Percentiles rank a stretch among this genome's conserved stretches.
These are phyloP conservation scores for Populus tomentosa DNA, from an alignment of 441 rosid species.

Conservation along the genomic window DNA sequence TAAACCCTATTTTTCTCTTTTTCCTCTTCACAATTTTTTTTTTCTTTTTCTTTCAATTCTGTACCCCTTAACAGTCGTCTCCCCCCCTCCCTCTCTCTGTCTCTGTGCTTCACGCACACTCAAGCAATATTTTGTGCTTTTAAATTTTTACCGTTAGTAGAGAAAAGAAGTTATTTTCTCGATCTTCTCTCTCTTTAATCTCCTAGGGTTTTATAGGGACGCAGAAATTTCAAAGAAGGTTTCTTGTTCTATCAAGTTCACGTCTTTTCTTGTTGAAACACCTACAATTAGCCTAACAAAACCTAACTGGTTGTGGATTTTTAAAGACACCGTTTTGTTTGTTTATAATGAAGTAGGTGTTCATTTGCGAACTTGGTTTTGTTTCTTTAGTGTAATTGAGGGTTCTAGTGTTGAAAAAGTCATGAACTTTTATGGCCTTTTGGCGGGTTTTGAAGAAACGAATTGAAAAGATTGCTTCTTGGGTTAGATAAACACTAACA, in stretches of 20 bases:
- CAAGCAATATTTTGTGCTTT: neutral
- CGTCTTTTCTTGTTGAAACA: neutral
- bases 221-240: neutral
- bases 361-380: neutral
- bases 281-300: neutral
- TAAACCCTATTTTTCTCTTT: neutral
- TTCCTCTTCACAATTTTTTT: neutral
- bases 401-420: constrained; percentile 10
- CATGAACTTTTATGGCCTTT: constrained; percentile 17
- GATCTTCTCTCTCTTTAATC: neutral
- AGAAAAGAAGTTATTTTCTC: neutral
- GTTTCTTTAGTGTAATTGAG: constrained; percentile 1
- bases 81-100: neutral
- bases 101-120: neutral
- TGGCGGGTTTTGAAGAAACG: constrained; percentile 9
- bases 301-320: neutral
- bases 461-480: constrained; percentile 12
- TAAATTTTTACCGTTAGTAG: neutral
- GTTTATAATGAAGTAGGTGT: neutral
- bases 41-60: neutral
- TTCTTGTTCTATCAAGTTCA: neutral
- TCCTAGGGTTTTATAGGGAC: neutral
- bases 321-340: neutral
- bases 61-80: neutral
- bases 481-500: constrained; percentile 4